These are phyloP conservation scores for Nyctanthes arbortristis DNA, from an alignment of 257 asterid species.

Conservation along the genomic window DNA sequence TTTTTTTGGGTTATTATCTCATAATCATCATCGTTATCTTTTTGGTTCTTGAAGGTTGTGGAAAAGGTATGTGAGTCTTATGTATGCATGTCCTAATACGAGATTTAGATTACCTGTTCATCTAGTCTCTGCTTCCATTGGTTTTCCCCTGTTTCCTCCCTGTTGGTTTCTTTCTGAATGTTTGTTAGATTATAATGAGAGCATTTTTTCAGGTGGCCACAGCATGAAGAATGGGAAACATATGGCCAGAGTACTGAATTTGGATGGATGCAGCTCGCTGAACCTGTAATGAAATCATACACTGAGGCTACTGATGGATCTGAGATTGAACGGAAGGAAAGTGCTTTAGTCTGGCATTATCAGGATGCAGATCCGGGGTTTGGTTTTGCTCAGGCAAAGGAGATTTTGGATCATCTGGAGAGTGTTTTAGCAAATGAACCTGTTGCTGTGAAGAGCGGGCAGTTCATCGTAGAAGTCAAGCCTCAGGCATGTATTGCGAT, in stretches of 20 bases:
- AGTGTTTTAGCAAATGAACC: constrained; percentile 94
- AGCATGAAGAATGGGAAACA: constrained; percentile 71
- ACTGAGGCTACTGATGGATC: constrained; percentile 95
- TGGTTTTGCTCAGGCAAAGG: constrained; percentile 87
- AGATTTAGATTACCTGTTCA: not conserved
- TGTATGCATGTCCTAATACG: not conserved
- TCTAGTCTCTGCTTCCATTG: too few relatives aligned
- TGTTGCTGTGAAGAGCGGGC: constrained; percentile 92
- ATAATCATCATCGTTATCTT: not conserved
- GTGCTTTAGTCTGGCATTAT: constrained; percentile 92
- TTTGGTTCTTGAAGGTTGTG: not conserved
- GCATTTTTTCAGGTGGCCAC: constrained; percentile 68
- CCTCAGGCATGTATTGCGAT: constrained; percentile 65
- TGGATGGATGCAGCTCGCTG: constrained; percentile 91
- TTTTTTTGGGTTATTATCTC: not conserved
- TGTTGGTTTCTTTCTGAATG: constrained; percentile 5
- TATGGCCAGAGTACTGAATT: constrained; percentile 66
- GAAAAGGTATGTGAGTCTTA: not conserved
- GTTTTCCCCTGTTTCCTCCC: too few relatives aligned
- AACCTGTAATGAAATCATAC: constrained; percentile 86
- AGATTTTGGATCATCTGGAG: constrained; percentile 93
- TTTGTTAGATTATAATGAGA: constrained; percentile 19
- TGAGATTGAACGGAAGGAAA: constrained; percentile 75
- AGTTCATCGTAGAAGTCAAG: constrained; percentile 86
- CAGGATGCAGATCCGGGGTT: constrained; percentile 83